Conservation (phyloP, 148 eudicot species). For the Fallopia convolvulus region DNA sequence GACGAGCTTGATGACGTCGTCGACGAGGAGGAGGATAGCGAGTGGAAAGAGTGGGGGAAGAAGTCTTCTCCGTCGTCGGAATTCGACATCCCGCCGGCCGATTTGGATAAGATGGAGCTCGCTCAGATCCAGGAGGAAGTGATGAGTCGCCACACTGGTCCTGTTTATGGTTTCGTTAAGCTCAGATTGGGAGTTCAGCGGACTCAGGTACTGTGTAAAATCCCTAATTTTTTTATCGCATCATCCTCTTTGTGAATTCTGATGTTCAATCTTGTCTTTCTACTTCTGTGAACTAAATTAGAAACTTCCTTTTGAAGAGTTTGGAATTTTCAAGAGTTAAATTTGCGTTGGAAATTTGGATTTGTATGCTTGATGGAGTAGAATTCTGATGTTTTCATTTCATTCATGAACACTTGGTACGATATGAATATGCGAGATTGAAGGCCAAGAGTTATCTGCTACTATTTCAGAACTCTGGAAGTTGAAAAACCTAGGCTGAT, state of each 20-base stretch:
- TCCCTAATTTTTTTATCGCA: not conserved
- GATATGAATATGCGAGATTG: too few relatives aligned
- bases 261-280: not conserved
- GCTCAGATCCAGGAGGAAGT: constrained; percentile 51
- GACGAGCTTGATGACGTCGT: constrained; percentile 82
- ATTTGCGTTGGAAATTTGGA: too few relatives aligned
- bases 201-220: constrained; percentile 38
- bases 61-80: constrained; percentile 22
- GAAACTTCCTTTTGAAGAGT: too few relatives aligned
- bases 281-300: too few relatives aligned
- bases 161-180: constrained; percentile 74
- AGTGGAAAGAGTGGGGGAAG: constrained; percentile 76
- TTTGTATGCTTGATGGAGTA: not conserved
- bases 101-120: constrained; percentile 45
- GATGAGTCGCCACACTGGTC: constrained; percentile 55
- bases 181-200: constrained; percentile 49
- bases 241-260: not conserved
- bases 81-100: constrained; percentile 46
- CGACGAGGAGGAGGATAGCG: constrained; percentile 87
- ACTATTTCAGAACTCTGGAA: too few relatives aligned
- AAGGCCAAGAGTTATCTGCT: too few relatives aligned
- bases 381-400: not conserved
- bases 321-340: too few relatives aligned
- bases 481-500: too few relatives aligned
- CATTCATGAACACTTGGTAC: not conserved